Conservation (phyloP, 495 filamentous ascomycete genomes). For the Paragyromitra xinjiangensis region DNA sequence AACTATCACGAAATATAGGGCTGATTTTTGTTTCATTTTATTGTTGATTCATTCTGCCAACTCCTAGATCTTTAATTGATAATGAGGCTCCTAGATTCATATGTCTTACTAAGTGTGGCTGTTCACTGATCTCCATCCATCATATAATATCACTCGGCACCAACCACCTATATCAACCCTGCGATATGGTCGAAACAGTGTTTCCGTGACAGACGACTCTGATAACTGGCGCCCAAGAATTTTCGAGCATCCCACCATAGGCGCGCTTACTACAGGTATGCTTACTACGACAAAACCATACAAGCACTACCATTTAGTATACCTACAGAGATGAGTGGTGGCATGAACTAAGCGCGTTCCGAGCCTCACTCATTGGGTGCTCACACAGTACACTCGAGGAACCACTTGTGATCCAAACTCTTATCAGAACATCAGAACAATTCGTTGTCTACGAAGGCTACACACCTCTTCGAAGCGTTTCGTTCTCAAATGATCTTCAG, state of each 20-base stretch:
- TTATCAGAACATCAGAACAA: neutral
- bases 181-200: neutral
- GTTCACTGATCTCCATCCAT: neutral
- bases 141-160: conserved; percentile 40
- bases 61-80: neutral
- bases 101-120: conserved; percentile 32
- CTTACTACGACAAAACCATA: neutral
- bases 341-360: neutral
- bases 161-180: conserved; percentile 1
- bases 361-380: neutral
- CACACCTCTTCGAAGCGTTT: neutral
- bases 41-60: neutral
- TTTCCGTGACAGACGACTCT: neutral
- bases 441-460: conserved; percentile 1
- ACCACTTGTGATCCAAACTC: neutral
- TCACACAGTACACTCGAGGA: neutral
- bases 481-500: neutral
- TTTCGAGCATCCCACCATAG: neutral
- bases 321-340: neutral
- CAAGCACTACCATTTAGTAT: neutral
- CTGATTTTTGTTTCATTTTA: neutral
- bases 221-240: too few species aligned
- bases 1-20: conserved; percentile 7
- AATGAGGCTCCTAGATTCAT: conserved; percentile 10
- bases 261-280: neutral